Conservation (phyloP, 768 basidiomycete genomes). For the Auricularia heimuer region DNA sequence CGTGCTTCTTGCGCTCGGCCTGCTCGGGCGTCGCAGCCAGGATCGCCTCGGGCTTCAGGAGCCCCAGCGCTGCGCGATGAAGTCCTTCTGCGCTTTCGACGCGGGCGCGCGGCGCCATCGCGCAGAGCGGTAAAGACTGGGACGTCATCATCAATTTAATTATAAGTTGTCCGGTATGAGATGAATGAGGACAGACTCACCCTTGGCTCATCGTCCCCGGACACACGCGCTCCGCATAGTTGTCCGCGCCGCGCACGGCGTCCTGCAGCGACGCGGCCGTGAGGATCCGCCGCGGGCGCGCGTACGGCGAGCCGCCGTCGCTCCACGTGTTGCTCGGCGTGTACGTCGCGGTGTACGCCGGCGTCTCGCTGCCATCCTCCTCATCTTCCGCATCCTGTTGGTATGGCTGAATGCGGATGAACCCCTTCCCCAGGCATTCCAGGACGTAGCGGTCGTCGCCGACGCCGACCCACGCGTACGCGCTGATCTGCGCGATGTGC, state of each 20-base stretch:
- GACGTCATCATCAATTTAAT: neutral
- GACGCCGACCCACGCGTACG: slow-evolving; percentile 71
- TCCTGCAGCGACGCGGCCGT: slow-evolving; percentile 45
- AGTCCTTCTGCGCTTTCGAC: slow-evolving; percentile 46
- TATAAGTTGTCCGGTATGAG: slow-evolving; percentile 5
- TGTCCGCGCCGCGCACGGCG: slow-evolving; percentile 62
- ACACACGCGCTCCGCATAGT: slow-evolving; percentile 51
- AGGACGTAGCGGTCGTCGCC: slow-evolving; percentile 62
- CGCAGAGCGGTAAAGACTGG: slow-evolving; percentile 52
- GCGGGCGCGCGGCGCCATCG: slow-evolving; percentile 57
- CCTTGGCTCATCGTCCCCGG: slow-evolving; percentile 38
- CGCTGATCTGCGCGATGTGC: slow-evolving; percentile 44
- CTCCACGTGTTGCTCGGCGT: slow-evolving; percentile 33
- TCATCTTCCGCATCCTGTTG: slow-evolving; percentile 17
- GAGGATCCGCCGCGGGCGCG: slow-evolving; percentile 41
- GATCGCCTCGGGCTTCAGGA: slow-evolving; percentile 11
- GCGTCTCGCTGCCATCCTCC: neutral
- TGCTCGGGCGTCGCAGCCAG: slow-evolving; percentile 16
- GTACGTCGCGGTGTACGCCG: slow-evolving; percentile 41
- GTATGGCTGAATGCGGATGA: slow-evolving; percentile 48
- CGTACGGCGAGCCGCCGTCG: slow-evolving; percentile 43
- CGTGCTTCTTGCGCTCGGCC: slow-evolving; percentile 11
- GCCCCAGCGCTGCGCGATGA: slow-evolving; percentile 45
- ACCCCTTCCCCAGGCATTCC: slow-evolving; percentile 62
- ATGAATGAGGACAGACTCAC: slow-evolving; percentile 25